These are phyloP conservation scores for Coleophoma cylindrospora DNA, from an alignment of 2,329 filamentous ascomycete genomes.

Conservation along the genomic window DNA sequence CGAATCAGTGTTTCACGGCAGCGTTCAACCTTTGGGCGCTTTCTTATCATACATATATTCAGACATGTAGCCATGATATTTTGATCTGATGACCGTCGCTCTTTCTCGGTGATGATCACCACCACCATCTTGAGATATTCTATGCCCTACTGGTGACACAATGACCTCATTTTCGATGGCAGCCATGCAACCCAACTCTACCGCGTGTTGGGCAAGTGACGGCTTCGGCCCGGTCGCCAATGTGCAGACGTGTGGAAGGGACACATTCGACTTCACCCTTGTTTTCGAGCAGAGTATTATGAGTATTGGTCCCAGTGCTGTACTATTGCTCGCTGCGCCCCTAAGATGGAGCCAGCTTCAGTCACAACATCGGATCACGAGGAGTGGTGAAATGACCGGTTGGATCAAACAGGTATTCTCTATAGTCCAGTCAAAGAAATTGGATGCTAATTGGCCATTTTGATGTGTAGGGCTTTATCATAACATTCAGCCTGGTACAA, in stretches of 20 bases:
- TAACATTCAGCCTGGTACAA: background rate
- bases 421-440: no score
- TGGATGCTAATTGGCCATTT: no score
- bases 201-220: background rate
- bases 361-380: background rate
- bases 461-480: background rate
- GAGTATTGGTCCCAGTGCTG: background rate
- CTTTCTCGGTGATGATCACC: no score
- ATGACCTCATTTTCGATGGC: no score
- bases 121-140: no score
- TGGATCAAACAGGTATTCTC: background rate
- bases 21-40: no score
- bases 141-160: no score
- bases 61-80: no score
- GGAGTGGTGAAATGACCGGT: background rate
- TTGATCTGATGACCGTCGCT: no score
- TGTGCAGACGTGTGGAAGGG: background rate
- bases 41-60: no score
- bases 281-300: conserved; percentile 6
- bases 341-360: background rate
- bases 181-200: background rate
- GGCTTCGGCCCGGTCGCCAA: background rate
- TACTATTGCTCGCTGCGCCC: conserved; percentile 1
- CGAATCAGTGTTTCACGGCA: no score
- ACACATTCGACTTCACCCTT: conserved; percentile 9